Evolutionary conservation across 306 rosid genomes (phyloP), one percentile per base, ranked within the genome.

Genomic region (Medicago ruthenica): DNA sequence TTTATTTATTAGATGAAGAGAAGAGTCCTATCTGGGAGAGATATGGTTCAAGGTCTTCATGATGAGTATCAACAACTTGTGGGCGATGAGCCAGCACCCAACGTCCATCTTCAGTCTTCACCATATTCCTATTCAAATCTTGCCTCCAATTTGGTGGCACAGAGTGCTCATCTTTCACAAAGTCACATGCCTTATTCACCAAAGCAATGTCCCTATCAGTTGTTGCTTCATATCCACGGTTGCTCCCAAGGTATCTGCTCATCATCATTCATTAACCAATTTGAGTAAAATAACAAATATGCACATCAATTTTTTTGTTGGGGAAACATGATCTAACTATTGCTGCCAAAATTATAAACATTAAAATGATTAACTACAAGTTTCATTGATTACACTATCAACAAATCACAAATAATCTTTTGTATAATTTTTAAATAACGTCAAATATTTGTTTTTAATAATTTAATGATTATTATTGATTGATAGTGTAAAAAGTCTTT

Each of bases 91-190:
- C 84, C 14, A 87, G 88, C 1, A 84, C 40, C 98, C 98, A 93
- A 1, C 85, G 80, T n/a, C 98, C 98, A 39, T 88, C 87, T 62
- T 79, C 74, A 74, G 55, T 76, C 74, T 76, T 83, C 31, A 83
- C 74, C 96, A 93, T 85, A 21, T 89, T 89, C 81, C 88, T 93
- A 74, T 93, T 93, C 85, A 87, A 84, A 31, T 88, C 89, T 77
- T 91, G 98, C 73, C 97, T 81, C 97, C 98, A 93, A 37, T 9
- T 7, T 0, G 98, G 96, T n/a, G 98, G 98, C 18, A 93, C 97
- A 61, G 85, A 50, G 83, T 84, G 71, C 31, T 89, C 94, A 42
- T 91, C 98, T 55, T 81, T 89, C 73, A 93, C 70, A 75, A 93
- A 91, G 82, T 93, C 98, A 60, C 86, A 80, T 1, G 73, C 87